Evolutionary conservation across 179 eudicot species (phyloP), one percentile per base, ranked within the genome.

Genomic region (Patellifolia procumbens): DNA sequence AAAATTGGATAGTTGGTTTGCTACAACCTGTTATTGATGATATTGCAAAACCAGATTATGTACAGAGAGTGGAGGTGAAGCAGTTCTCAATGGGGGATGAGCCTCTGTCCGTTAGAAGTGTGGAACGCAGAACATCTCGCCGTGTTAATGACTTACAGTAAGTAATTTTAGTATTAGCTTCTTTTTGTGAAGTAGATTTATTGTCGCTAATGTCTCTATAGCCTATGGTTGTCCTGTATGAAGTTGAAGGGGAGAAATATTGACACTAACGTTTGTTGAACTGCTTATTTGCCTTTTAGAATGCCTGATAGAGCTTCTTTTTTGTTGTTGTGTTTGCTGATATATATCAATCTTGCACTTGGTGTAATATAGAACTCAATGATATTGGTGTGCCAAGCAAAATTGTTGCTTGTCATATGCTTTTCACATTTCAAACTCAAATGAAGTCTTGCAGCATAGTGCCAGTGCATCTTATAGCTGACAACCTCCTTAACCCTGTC

Each of bases 51-150:
- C 98, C 98, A 0, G 97, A 92, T 83, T 94, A 94, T 80, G 97
- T 94, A 70, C 79, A 91, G 79, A 88, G 98, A 82, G 98, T 94
- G 75, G 97, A 91, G 86, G 86, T 94, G 45, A 94, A 90, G 85
- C 98, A 94, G 83, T 94, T 94, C 67, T 94, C 98, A 0, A 76
- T 94, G 77, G 98, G 98, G 51, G 94, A 94, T 52, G 98, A 92
- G 83, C 97, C 98, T 1, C 79, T 94, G 81, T 92, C 97, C 2
- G 97, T 94, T 77, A 88, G 97, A 86, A 94, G 91, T 59, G 98
- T 94, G 52, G 98, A 94, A 74, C 92, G 98, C 46, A 91, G 88
- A 71, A 94, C 98, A 49, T 94, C 98, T 56, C 98, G 97, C 8
- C 87, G 94, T 45, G 86, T 78, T 68, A 90, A 94, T 84, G 98